A percentile compares a stretch with the other conserved stretches of the same genome.
These are phyloP conservation scores for Candida gigantensis DNA, from an alignment of 1,139 yeast genomes.

Conservation along the genomic window DNA sequence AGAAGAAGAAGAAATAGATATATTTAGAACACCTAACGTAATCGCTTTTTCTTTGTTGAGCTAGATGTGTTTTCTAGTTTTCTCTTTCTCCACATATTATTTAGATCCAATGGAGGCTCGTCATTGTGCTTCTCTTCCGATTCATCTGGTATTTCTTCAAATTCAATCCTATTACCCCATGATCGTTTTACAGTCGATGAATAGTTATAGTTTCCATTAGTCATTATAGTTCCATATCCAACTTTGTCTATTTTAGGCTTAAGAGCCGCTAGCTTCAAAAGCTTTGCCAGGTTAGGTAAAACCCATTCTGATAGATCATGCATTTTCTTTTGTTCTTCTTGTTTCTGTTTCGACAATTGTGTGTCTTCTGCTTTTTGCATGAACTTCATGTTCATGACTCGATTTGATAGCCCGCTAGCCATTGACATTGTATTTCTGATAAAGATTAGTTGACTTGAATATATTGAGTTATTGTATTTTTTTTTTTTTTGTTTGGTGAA, in stretches of 20 bases:
- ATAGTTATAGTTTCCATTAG: conserved; percentile 14
- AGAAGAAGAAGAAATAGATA: conserved; percentile 22
- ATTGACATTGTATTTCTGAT: too few relatives aligned
- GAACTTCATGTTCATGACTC: conserved; percentile 75
- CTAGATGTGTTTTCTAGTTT: conserved; percentile 15
- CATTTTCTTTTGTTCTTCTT: conserved; percentile 38
- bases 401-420: conserved; percentile 52
- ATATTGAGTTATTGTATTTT: background rate
- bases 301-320: conserved; percentile 67
- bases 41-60: conserved; percentile 15
- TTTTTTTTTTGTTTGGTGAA: background rate
- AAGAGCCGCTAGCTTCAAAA: conserved; percentile 18
- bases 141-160: conserved; percentile 12
- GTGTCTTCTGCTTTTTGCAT: conserved; percentile 37
- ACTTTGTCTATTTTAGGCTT: conserved; percentile 15
- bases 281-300: conserved; percentile 34
- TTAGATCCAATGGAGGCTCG: conserved; percentile 17
- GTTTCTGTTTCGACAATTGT: conserved; percentile 24
- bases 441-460: conserved; percentile 3
- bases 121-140: conserved; percentile 5
- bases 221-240: conserved; percentile 50
- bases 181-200: conserved; percentile 22
- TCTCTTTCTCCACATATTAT: conserved; percentile 32
- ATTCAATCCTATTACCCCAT: conserved; percentile 21
- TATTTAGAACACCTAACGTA: conserved; percentile 2